Evolutionary conservation across 495 filamentous ascomycete species (phyloP).

Genomic region (Talaromyces liani): DNA sequence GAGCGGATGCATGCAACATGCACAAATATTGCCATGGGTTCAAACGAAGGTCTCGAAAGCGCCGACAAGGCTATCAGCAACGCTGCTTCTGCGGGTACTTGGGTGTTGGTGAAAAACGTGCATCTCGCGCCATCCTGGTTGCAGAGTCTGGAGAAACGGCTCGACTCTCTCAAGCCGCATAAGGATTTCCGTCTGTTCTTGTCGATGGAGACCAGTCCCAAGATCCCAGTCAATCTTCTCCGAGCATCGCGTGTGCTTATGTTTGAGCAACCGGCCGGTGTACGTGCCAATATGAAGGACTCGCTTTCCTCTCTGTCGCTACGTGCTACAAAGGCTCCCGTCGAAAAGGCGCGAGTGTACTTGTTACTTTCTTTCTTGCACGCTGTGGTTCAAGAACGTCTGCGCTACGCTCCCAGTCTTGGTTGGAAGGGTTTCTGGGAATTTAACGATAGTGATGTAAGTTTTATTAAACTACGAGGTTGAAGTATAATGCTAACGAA

Average conservation of each 20-base stretch:
- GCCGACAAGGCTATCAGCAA: conserved; percentile 94
- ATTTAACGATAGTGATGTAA: conserved; percentile 98
- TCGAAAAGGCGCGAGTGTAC: conserved; percentile 87
- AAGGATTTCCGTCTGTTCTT: conserved; percentile 91
- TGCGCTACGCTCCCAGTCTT: conserved; percentile 89
- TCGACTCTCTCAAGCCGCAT: conserved; percentile 92
- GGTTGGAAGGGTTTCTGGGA: conserved; percentile 99
- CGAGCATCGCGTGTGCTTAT: conserved; percentile 90
- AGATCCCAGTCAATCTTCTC: conserved; percentile 94
- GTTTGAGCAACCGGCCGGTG: conserved; percentile 96
- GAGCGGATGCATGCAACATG: conserved; percentile 73
- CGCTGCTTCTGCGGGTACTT: conserved; percentile 84
- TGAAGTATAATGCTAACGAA: conserved; percentile 19
- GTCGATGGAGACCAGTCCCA: conserved; percentile 94
- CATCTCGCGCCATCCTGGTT: conserved; percentile 94
- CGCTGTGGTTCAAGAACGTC: conserved; percentile 89
- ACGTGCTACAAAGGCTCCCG: conserved; percentile 72
- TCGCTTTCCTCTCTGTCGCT: conserved; percentile 76
- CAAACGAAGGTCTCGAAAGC: conserved; percentile 82
- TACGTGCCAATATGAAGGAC: conserved; percentile 98
- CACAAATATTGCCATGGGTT: conserved; percentile 98
- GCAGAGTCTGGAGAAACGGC: conserved; percentile 91
- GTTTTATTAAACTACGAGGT: conserved; percentile 19
- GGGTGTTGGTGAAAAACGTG: conserved; percentile 99
- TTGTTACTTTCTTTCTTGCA: conserved; percentile 90